Percentiles rank a stretch among this genome's conserved stretches.
Evolutionary conservation across 345 rosid species (phyloP).

Genomic region (Zanthoxylum bungeanum): DNA sequence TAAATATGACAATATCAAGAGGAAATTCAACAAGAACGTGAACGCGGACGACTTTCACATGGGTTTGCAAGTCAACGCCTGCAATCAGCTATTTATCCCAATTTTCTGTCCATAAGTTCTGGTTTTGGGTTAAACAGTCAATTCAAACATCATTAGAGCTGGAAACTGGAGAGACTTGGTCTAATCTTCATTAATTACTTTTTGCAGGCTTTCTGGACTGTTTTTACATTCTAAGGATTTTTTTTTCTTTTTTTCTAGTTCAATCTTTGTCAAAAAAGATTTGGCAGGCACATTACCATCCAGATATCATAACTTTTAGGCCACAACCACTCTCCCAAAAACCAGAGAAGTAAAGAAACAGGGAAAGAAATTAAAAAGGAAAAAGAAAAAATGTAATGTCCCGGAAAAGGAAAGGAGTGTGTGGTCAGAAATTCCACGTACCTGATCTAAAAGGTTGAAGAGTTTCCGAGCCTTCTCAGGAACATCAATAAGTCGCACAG

Average conservation of each 20-base stretch:
- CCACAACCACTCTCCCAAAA: neutral
- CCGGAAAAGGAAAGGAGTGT: neutral
- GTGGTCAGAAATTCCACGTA: conserved; percentile 19
- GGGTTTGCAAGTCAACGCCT: neutral
- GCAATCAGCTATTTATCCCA: neutral
- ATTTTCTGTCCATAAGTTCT: neutral
- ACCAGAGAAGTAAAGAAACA: neutral
- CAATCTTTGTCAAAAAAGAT: neutral
- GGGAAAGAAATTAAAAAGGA: neutral
- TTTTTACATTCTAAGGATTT: neutral
- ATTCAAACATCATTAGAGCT: neutral
- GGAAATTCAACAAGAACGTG: neutral
- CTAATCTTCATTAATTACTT: neutral
- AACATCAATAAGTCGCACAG: conserved; percentile 73
- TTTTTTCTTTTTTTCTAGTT: neutral
- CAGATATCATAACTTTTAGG: neutral
- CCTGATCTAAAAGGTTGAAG: conserved; percentile 89
- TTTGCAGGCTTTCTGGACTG: neutral
- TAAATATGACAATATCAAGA: neutral
- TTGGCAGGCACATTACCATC: neutral
- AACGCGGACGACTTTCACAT: neutral
- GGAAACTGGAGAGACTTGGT: neutral
- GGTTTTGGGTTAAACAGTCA: neutral
- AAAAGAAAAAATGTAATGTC: neutral
- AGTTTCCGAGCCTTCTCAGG: conserved; percentile 88